phyloP scores from a whole-genome alignment of 1,139 yeast genomes.

The Pichia norvegensis region DNA sequence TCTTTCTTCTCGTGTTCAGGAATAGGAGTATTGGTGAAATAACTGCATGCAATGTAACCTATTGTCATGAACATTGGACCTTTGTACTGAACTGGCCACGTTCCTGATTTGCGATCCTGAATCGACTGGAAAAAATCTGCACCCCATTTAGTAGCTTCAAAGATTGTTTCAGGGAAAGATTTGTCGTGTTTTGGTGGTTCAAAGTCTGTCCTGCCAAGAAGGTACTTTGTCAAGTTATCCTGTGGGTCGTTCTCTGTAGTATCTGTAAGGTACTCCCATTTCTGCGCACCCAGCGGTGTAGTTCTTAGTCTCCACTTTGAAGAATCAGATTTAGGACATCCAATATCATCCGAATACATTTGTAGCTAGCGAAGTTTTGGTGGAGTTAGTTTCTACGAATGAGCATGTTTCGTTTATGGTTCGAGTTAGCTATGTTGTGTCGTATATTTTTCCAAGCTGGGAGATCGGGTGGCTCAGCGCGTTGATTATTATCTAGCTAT shows the following conservation, averaged over 20 bases:
- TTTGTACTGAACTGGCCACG: constrained; percentile 85
- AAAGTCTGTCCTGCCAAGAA: constrained; percentile 32
- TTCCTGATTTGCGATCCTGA: constrained; percentile 71
- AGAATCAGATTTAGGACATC: constrained; percentile 62
- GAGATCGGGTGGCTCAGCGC: not conserved
- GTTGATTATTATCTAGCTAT: too few species aligned
- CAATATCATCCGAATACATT: constrained; percentile 52
- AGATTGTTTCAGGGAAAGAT: constrained; percentile 34
- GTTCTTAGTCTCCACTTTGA: constrained; percentile 68
- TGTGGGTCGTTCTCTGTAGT: constrained; percentile 38
- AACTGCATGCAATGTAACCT: constrained; percentile 73
- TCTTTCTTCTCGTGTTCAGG: constrained; percentile 62
- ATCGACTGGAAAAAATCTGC: constrained; percentile 60
- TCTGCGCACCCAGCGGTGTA: constrained; percentile 66
- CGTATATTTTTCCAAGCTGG: not conserved
- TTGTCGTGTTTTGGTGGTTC: constrained; percentile 7
- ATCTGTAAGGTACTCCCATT: constrained; percentile 62
- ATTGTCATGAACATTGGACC: constrained; percentile 98
- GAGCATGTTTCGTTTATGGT: too few species aligned
- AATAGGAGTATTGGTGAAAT: constrained; percentile 61
- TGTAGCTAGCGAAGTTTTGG: not conserved
- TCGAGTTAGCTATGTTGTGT: not conserved
- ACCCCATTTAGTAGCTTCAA: constrained; percentile 65
- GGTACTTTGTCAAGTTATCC: constrained; percentile 51
- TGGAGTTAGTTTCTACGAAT: constrained; percentile 6